Evolutionary conservation across 1,139 yeast genomes (phyloP).

Genomic region (Diutina siamensis): DNA sequence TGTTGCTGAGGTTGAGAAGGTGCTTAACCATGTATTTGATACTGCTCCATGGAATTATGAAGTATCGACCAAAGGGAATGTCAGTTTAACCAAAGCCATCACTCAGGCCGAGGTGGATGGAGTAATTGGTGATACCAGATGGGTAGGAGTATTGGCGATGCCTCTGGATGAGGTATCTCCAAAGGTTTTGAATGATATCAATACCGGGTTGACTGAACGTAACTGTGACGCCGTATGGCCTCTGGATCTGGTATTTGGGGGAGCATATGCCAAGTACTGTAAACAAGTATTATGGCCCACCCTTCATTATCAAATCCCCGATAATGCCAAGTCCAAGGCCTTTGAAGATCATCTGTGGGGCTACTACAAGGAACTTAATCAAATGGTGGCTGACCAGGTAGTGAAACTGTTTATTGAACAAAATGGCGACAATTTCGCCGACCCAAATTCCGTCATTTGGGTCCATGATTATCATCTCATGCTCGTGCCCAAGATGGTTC

Average conservation of each 20-base stretch:
- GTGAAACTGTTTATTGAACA: constrained; percentile 46
- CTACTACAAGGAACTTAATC: constrained; percentile 66
- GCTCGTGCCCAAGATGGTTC: constrained; percentile 75
- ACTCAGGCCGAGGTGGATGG: constrained; percentile 42
- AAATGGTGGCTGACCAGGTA: constrained; percentile 67
- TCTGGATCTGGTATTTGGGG: constrained; percentile 69
- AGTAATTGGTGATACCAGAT: constrained; percentile 37
- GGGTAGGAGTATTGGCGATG: constrained; percentile 89
- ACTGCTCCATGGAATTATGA: constrained; percentile 69
- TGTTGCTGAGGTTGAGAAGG: constrained; percentile 32
- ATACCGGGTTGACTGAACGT: constrained; percentile 30
- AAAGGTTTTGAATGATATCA: constrained; percentile 38
- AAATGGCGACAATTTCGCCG: constrained; percentile 37
- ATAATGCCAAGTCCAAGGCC: constrained; percentile 85
- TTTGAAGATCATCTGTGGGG: constrained; percentile 95
- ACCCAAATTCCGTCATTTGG: constrained; percentile 56
- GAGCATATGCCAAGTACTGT: constrained; percentile 83
- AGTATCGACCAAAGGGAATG: constrained; percentile 58
- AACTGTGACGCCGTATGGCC: constrained; percentile 60
- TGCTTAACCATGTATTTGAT: constrained; percentile 44
- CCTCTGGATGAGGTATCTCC: constrained; percentile 75
- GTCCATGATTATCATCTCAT: constrained; percentile 88
- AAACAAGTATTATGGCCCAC: constrained; percentile 97
- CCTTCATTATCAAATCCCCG: constrained; percentile 92
- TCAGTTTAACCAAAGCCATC: constrained; percentile 82